Percentiles rank a stretch among this genome's conserved stretches.
These are phyloP conservation scores for Suillus placidus DNA, from an alignment of 768 basidiomycete genomes.

Conservation along the genomic window DNA sequence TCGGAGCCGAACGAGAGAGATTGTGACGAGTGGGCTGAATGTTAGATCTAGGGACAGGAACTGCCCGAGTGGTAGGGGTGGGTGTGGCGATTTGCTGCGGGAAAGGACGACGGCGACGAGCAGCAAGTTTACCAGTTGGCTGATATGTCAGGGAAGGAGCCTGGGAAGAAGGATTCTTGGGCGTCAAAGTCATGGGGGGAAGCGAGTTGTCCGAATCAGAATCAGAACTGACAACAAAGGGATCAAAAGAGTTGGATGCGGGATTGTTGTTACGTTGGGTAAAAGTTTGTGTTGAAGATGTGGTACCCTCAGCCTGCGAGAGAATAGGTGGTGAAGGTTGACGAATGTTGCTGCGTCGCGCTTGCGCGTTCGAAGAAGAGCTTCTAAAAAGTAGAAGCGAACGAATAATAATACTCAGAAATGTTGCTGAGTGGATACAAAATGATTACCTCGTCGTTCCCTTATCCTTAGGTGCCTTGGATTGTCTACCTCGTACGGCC, in stretches of 20 bases:
- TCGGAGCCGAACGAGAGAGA: constrained; percentile 57
- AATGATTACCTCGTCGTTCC: constrained; percentile 40
- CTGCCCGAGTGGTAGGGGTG: constrained; percentile 43
- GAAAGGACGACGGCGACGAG: constrained; percentile 55
- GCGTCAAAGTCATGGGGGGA: constrained; percentile 33
- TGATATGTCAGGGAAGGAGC: constrained; percentile 46
- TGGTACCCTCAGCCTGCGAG: constrained; percentile 68
- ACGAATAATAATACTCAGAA: neutral
- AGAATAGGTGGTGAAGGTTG: constrained; percentile 64
- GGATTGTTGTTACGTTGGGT: constrained; percentile 34
- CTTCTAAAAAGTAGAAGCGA: constrained; percentile 38
- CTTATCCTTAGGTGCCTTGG: constrained; percentile 48
- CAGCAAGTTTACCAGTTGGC: constrained; percentile 59
- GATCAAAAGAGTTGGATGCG: constrained; percentile 45
- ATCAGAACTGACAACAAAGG: constrained; percentile 52
- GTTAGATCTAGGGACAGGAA: constrained; percentile 49
- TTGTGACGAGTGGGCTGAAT: constrained; percentile 24
- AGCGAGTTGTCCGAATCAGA: constrained; percentile 44
- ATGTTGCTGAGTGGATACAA: neutral
- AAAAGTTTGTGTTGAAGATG: constrained; percentile 26
- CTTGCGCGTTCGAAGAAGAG: constrained; percentile 45
- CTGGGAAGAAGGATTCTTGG: constrained; percentile 22
- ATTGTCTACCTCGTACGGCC: constrained; percentile 35
- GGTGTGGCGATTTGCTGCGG: constrained; percentile 37
- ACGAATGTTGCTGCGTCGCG: constrained; percentile 55